Conservation (phyloP, 495 filamentous ascomycete genomes). For the Pyronema domesticum region DNA sequence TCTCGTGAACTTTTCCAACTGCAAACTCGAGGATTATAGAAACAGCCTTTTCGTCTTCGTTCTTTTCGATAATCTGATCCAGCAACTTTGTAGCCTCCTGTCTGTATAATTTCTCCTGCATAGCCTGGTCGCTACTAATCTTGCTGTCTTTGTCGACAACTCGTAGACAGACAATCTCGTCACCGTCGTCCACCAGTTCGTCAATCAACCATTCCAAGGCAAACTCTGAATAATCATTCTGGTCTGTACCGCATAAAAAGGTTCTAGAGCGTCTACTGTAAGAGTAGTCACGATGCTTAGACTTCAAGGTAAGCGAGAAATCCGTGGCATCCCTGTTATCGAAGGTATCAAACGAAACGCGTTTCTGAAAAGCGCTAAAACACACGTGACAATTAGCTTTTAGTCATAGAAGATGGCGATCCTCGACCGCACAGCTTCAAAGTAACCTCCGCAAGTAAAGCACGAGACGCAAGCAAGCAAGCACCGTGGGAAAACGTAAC, state of each 20-base stretch:
- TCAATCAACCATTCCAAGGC: slow-evolving; percentile 88
- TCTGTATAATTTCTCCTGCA: slow-evolving; percentile 60
- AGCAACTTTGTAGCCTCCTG: slow-evolving; percentile 60
- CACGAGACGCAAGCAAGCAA: too few relatives aligned
- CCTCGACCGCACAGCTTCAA: too few relatives aligned
- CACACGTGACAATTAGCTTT: not conserved
- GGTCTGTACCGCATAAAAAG: slow-evolving; percentile 85
- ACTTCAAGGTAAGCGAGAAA: slow-evolving; percentile 69
- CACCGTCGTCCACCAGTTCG: slow-evolving; percentile 88
- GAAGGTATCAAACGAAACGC: slow-evolving; percentile 86
- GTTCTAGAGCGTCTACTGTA: slow-evolving; percentile 69
- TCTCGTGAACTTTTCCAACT: slow-evolving; percentile 77
- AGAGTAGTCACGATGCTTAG: slow-evolving; percentile 78
- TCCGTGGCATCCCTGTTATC: slow-evolving; percentile 64
- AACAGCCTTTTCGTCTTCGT: slow-evolving; percentile 68
- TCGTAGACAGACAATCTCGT: slow-evolving; percentile 84
- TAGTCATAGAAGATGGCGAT: not conserved
- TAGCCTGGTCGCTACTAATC: slow-evolving; percentile 44
- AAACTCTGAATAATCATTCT: slow-evolving; percentile 90
- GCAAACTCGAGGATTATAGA: slow-evolving; percentile 77
- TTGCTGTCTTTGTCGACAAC: slow-evolving; percentile 77
- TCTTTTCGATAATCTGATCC: slow-evolving; percentile 67
- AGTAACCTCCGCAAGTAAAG: too few relatives aligned
- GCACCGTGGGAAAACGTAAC: not conserved
- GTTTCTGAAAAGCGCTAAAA: slow-evolving; percentile 19